phyloP scores from a whole-genome alignment of 2,329 filamentous ascomycete genomes.

The Domatiomyces globalis region DNA sequence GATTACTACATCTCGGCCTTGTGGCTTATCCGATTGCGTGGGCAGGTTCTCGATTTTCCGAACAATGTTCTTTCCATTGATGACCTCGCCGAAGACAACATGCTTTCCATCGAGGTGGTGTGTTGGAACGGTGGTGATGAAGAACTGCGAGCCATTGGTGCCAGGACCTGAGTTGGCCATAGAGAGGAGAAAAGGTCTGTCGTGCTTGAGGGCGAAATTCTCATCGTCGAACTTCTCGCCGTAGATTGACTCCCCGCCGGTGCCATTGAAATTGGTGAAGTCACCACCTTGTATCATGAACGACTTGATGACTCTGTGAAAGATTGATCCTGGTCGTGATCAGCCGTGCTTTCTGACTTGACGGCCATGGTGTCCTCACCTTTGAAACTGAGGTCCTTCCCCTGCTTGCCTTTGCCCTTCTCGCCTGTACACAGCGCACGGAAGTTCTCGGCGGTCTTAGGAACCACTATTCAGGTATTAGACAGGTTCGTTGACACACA shows the following conservation, averaged over 20 bases:
- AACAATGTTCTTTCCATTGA: slow-evolving; percentile 81
- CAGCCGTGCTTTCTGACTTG: slow-evolving; percentile 1
- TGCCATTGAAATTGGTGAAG: slow-evolving; percentile 88
- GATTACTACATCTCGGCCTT: slow-evolving; percentile 57
- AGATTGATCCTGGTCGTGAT: slow-evolving; percentile 49
- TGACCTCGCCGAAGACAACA: slow-evolving; percentile 90
- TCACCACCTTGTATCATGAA: slow-evolving; percentile 99
- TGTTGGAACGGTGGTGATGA: slow-evolving; percentile 89
- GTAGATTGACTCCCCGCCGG: slow-evolving; percentile 93
- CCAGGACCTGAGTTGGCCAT: slow-evolving; percentile 96
- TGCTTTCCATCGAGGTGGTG: slow-evolving; percentile 93
- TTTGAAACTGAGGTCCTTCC: slow-evolving; percentile 86
- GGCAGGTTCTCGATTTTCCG: slow-evolving; percentile 76
- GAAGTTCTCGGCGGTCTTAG: slow-evolving; percentile 95
- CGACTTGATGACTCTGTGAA: slow-evolving; percentile 94
- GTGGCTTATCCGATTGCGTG: slow-evolving; percentile 65
- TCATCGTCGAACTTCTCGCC: slow-evolving; percentile 95
- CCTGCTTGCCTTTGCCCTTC: slow-evolving; percentile 68
- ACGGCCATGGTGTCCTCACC: slow-evolving; percentile 24
- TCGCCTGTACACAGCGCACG: slow-evolving; percentile 86
- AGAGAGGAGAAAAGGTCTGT: slow-evolving; percentile 80
- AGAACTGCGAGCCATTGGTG: slow-evolving; percentile 97
- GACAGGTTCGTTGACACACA: slow-evolving; percentile 31
- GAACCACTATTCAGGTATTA: slow-evolving; percentile 47
- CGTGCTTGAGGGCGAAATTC: slow-evolving; percentile 85